These are phyloP conservation scores for Colletotrichum sojae DNA, from an alignment of 2,329 filamentous ascomycete species.

Conservation along the genomic window DNA sequence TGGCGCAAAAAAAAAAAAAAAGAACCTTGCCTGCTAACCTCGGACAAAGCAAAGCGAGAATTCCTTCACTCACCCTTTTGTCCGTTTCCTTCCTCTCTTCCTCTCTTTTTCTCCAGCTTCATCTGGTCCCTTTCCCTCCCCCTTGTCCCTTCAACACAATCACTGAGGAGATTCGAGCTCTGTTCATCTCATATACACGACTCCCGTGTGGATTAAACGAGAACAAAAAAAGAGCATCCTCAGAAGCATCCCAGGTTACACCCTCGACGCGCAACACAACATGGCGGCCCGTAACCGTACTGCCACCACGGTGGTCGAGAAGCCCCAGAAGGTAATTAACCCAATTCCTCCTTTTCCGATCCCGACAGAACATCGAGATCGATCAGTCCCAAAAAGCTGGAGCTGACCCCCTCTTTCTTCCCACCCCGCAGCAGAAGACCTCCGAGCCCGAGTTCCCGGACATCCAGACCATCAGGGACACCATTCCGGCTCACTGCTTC, in stretches of 20 bases:
- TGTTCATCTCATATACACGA: slow-evolving; percentile 29
- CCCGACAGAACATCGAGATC: not conserved
- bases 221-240: not conserved
- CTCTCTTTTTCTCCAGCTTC: slow-evolving; percentile 1
- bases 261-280: slow-evolving; percentile 1
- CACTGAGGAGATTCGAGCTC: slow-evolving; percentile 1
- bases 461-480: slow-evolving; percentile 63
- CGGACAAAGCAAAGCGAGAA: slow-evolving; percentile 21
- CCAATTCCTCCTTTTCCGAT: not conserved
- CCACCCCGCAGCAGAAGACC: slow-evolving; percentile 18
- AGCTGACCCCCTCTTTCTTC: slow-evolving; percentile 6
- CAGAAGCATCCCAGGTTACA: not conserved
- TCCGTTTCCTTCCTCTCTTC: not conserved
- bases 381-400: slow-evolving; percentile 6
- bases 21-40: slow-evolving; percentile 24
- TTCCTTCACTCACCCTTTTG: slow-evolving; percentile 5
- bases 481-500: slow-evolving; percentile 75
- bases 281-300: slow-evolving; percentile 38
- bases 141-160: slow-evolving; percentile 5
- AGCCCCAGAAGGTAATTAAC: slow-evolving; percentile 38
- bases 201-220: not conserved
- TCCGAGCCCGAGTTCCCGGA: slow-evolving; percentile 55
- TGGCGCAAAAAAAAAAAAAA: slow-evolving; percentile 5
- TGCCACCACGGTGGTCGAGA: slow-evolving; percentile 39
- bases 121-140: not conserved